phyloP scores from a whole-genome alignment of 208 protist species.

The Trypanosoma caninum region DNA sequence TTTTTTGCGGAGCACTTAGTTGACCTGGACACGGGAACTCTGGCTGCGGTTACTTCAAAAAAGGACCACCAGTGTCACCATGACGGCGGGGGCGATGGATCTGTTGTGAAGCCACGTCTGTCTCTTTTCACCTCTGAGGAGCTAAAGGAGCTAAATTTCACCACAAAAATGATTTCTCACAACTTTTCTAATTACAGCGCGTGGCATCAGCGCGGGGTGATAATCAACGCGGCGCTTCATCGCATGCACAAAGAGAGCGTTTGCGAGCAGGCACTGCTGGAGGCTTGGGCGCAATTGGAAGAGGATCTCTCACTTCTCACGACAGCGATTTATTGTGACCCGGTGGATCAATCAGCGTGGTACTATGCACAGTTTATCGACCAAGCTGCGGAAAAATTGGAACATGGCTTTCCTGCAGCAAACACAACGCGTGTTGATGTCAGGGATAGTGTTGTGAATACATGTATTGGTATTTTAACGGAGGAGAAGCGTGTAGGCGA shows the following conservation, averaged over 20 bases:
- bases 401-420: not conserved
- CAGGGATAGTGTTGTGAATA: conserved; percentile 28
- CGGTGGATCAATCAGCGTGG: conserved; percentile 85
- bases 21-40: not conserved
- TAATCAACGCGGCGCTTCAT: conserved; percentile 34
- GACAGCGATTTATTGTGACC: conserved; percentile 85
- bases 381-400: not conserved
- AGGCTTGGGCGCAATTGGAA: conserved; percentile 27
- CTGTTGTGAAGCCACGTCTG: not conserved
- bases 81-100: not conserved
- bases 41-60: no score
- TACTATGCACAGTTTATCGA: conserved; percentile 71
- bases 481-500: conserved; percentile 41
- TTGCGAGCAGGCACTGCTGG: not conserved
- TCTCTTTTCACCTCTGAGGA: conserved; percentile 42
- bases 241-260: conserved; percentile 6
- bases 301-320: conserved; percentile 56
- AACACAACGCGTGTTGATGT: conserved; percentile 16
- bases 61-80: not conserved
- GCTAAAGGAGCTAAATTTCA: conserved; percentile 76
- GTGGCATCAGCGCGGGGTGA: conserved; percentile 92
- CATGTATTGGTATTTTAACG: conserved; percentile 43
- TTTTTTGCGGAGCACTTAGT: conserved; percentile 16
- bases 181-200: conserved; percentile 98
- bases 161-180: conserved; percentile 72